Evolutionary conservation across 2,329 filamentous ascomycete species (phyloP).

Genomic region (Apiospora koreana): DNA sequence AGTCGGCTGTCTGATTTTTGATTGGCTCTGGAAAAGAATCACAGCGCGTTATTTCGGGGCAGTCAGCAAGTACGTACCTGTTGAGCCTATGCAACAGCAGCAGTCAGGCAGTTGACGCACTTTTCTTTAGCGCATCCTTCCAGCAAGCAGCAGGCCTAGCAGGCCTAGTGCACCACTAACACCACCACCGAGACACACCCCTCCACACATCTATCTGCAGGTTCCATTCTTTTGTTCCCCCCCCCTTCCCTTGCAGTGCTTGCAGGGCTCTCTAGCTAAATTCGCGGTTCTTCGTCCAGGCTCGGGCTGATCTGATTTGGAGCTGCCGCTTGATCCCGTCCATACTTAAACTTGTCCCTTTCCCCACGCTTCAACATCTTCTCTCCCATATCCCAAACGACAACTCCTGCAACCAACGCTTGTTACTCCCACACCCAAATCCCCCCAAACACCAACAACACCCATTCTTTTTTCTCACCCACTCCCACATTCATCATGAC

Average conservation of each 20-base stretch:
- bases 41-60: not conserved
- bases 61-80: not conserved
- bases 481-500: conserved; percentile 57
- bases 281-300: not conserved
- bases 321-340: conserved; percentile 20
- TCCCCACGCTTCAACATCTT: conserved; percentile 23
- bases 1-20: conserved; percentile 2
- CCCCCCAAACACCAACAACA: conserved; percentile 17
- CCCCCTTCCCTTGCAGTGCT: too few relatives aligned
- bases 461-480: conserved; percentile 16
- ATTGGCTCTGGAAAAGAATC: not conserved
- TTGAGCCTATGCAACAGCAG: too few relatives aligned
- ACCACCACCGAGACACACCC: too few relatives aligned
- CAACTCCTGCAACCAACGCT: conserved; percentile 22
- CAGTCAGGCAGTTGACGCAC: not conserved
- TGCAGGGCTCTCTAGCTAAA: not conserved
- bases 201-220: not conserved
- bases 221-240: not conserved
- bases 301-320: conserved; percentile 35
- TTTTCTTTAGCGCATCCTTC: not conserved
- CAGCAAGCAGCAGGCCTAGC: too few relatives aligned
- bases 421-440: conserved; percentile 25
- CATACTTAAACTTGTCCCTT: conserved; percentile 21
- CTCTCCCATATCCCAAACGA: conserved; percentile 28
- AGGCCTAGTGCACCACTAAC: too few relatives aligned